Evolutionary conservation across 2,329 filamentous ascomycete species (phyloP), one percentile per base, ranked within the genome.

Genomic region (Simplicillium aogashimaense): DNA sequence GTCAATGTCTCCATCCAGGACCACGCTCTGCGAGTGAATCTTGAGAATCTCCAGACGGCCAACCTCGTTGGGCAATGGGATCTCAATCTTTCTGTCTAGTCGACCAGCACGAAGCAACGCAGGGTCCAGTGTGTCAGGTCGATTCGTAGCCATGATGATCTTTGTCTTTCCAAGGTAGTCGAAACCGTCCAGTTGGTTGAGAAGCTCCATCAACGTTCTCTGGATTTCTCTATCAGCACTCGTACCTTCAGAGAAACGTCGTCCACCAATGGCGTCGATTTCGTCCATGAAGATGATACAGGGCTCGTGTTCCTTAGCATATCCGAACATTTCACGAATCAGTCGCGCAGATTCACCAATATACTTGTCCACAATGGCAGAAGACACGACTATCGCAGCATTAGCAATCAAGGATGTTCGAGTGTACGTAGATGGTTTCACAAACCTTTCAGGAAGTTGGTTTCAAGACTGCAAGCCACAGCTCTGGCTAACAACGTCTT

Each of bases 201-300:
- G 82, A 41, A 98, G 75, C 64, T 98, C 92, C 92, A 98, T 98
- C 44, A 98, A 72, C 29, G 92, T 98, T 57, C 92, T 83, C 67
- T 98, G 92, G 53, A 98, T 98, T 64, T 98, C 92, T 56, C 94
- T 83, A 69, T 98, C 92, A 38, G 92, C 92, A 44, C 88, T 95
- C 38, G 92, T 98, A 51, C 94, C 92, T 63, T 98, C 92, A 1
- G 87, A 95, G 66, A 98, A 98, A 54, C 92, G 78, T 54, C 94
- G 80, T 47, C 94, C 94, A 61, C 92, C 92, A 56, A 98, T 98
- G 57, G 92, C 92, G 58, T 98, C 92, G 58, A 98, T 98, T 67
- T 98, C 92, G 72, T 98, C 94, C 92, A 98, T 98, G 76, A 98
- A 98, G 67, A 98, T 98, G 64, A 98, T 98, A 64, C 92, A 98